These are phyloP conservation scores for Dryas integrifolia DNA, from an alignment of 331 rosid genomes.

Conservation along the genomic window DNA sequence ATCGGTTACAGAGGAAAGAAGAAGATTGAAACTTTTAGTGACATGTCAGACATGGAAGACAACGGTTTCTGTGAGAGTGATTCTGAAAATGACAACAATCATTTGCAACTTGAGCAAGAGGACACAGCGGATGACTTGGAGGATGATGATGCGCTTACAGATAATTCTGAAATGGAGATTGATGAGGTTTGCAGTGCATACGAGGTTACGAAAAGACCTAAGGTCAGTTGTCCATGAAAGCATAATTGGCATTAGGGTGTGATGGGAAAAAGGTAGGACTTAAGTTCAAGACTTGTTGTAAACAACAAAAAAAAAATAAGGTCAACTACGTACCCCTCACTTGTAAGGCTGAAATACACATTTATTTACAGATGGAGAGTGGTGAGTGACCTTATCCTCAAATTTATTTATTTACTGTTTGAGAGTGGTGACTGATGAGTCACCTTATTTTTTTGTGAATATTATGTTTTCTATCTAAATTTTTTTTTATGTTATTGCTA, in stretches of 20 bases:
- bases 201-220: conserved; percentile 29
- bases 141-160: conserved; percentile 34
- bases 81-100: conserved; percentile 45
- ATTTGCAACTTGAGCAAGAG: conserved; percentile 34
- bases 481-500: no score
- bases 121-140: conserved; percentile 31
- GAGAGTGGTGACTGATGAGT: no score
- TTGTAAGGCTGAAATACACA: no score
- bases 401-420: no score
- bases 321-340: no score
- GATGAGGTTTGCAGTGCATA: conserved; percentile 44
- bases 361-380: no score
- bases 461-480: no score
- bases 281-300: no score
- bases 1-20: conserved; percentile 76
- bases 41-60: conserved; percentile 57
- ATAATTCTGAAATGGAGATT: conserved; percentile 53
- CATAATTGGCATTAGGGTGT: background rate
- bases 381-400: no score
- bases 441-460: no score
- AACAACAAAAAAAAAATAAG: no score
- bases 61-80: conserved; percentile 26
- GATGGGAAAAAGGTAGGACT: no score
- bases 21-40: conserved; percentile 49
- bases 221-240: background rate